Evolutionary conservation across 257 asterid genomes (phyloP).

Genomic region (Primulina eburnea): DNA sequence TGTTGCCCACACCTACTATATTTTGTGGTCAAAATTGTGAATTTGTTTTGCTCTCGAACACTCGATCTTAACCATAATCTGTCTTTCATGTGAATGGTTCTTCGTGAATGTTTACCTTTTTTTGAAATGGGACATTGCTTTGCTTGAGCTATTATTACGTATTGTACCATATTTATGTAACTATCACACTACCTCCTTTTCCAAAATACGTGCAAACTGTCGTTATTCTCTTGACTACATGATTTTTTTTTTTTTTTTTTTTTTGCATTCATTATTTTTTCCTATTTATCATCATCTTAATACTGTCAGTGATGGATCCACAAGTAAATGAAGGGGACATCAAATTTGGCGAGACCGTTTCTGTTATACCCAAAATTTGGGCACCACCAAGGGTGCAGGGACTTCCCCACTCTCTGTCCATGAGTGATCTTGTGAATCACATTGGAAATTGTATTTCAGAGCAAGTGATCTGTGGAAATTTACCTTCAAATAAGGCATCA

Average conservation of each 20-base stretch:
- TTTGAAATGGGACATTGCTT: not conserved
- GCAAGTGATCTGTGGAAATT: conserved; percentile 56
- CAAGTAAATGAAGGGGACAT: conserved; percentile 42
- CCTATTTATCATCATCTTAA: conserved; percentile 2
- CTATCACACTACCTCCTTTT: not conserved
- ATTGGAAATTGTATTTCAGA: conserved; percentile 57
- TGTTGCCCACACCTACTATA: not conserved
- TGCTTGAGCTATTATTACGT: conserved; percentile 7
- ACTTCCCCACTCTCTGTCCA: conserved; percentile 51
- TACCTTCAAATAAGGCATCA: conserved; percentile 48
- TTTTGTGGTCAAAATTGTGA: not conserved
- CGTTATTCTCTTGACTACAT: not conserved
- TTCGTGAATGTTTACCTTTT: conserved; percentile 13
- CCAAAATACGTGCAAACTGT: not conserved
- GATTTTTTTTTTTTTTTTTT: not conserved
- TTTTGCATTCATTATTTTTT: conserved; percentile 19
- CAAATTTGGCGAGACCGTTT: conserved; percentile 25
- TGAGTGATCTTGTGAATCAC: conserved; percentile 71
- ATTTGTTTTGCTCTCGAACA: not conserved
- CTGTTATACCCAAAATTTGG: conserved; percentile 28
- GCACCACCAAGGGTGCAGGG: conserved; percentile 39
- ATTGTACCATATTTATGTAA: conserved; percentile 6
- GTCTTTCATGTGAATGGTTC: not conserved
- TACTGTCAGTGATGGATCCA: conserved; percentile 43
- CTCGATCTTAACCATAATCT: not conserved